Conservation (phyloP, 345 rosid species). For the Hibiscus mutabilis region DNA sequence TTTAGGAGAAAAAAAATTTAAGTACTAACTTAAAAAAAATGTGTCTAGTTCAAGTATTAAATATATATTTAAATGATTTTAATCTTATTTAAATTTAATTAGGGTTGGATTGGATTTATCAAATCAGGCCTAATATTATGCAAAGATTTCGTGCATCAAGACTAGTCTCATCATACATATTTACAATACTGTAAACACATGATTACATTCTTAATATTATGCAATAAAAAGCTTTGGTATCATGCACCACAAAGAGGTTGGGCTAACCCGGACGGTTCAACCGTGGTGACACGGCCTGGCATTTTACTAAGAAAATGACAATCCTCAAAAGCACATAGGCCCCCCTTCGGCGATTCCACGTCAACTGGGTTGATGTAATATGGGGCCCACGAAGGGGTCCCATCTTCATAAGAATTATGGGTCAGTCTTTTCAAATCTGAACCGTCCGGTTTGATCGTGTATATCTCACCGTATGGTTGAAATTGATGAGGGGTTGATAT, state of each 20-base stretch:
- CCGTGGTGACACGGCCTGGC: conserved; percentile 17
- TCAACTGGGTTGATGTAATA: conserved; percentile 39
- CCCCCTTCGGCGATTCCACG: conserved; percentile 32
- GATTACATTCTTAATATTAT: too few relatives aligned
- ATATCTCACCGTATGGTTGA: conserved; percentile 88
- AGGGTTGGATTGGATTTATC: too few relatives aligned
- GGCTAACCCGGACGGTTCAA: background rate
- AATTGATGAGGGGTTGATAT: conserved; percentile 74
- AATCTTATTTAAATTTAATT: too few relatives aligned
- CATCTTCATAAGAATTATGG: conserved; percentile 78
- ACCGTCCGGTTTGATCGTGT: conserved; percentile 63
- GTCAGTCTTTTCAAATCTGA: conserved; percentile 66
- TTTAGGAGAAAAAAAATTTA: too few relatives aligned
- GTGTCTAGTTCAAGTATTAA: too few relatives aligned
- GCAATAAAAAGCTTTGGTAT: too few relatives aligned
- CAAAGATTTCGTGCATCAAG: background rate
- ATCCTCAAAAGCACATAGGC: conserved; percentile 56
- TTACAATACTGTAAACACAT: background rate
- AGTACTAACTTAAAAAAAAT: too few relatives aligned
- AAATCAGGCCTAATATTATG: too few relatives aligned
- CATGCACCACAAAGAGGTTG: background rate
- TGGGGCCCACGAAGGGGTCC: conserved; percentile 75
- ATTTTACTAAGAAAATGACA: conserved; percentile 62
- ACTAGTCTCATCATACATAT: background rate
- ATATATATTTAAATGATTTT: too few relatives aligned